Conservation (phyloP, 768 basidiomycete species). For the Termitomyces sp. region DNA sequence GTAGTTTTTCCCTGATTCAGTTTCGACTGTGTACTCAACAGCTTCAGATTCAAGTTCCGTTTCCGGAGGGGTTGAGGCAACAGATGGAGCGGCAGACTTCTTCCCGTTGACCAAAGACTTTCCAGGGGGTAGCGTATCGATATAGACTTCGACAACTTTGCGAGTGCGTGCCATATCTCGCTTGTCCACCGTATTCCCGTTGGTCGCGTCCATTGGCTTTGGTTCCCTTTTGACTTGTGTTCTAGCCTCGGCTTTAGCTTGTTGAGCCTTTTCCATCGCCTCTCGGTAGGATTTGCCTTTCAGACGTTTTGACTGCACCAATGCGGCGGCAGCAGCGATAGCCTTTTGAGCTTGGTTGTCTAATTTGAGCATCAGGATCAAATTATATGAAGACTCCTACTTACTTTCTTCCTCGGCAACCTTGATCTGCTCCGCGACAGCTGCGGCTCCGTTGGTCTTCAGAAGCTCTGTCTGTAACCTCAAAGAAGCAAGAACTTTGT, state of each 20-base stretch:
- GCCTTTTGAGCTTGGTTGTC: constrained; percentile 42
- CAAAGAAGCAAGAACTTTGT: constrained; percentile 52
- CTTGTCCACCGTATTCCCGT: constrained; percentile 6
- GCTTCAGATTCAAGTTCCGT: constrained; percentile 32
- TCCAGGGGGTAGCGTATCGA: constrained; percentile 26
- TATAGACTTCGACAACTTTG: constrained; percentile 48
- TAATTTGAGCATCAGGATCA: not conserved
- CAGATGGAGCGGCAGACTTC: constrained; percentile 24
- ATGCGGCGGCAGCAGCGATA: constrained; percentile 34
- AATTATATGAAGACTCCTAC: constrained; percentile 8
- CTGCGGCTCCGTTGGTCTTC: constrained; percentile 53
- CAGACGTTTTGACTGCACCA: constrained; percentile 55
- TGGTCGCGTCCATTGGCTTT: constrained; percentile 8
- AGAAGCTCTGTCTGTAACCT: constrained; percentile 64
- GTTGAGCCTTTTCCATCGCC: constrained; percentile 36
- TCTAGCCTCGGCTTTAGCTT: constrained; percentile 6
- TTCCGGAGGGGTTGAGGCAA: constrained; percentile 27
- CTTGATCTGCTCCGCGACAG: constrained; percentile 61
- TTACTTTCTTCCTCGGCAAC: constrained; percentile 55
- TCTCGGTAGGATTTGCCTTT: constrained; percentile 73
- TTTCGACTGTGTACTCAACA: constrained; percentile 17
- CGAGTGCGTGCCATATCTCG: constrained; percentile 3
- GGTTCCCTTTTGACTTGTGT: constrained; percentile 2
- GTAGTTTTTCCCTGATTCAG: constrained; percentile 29
- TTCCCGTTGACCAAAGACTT: constrained; percentile 14